A percentile compares a stretch with the other conserved stretches of the same genome.
Evolutionary conservation across 495 filamentous ascomycete species (phyloP).

Genomic region (Aspergillus ostianus): DNA sequence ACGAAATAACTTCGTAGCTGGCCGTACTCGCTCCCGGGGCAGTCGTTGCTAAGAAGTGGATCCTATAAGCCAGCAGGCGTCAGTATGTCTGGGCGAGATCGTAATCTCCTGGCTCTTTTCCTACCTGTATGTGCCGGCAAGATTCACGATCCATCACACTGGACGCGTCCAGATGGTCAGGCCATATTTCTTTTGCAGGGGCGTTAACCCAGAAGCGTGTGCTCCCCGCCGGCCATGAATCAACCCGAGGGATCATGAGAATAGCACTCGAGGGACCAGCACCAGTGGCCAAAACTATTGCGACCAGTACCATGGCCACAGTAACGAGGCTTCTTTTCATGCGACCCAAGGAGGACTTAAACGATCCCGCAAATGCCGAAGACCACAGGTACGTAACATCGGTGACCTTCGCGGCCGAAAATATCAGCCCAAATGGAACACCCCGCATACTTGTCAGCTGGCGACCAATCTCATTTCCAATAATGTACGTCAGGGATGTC

Average conservation of each 20-base stretch:
- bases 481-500: not conserved
- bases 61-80: not conserved
- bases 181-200: not conserved
- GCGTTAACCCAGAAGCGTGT: conserved; percentile 2
- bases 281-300: not conserved
- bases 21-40: not conserved
- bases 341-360: not conserved
- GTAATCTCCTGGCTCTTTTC: not conserved
- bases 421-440: not conserved
- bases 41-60: conserved; percentile 1
- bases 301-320: not conserved
- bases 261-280: not conserved
- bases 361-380: conserved; percentile 1
- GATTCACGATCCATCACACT: not conserved
- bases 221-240: not conserved
- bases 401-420: not conserved
- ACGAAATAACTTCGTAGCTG: conserved; percentile 2
- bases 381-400: not conserved
- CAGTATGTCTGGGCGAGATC: not conserved
- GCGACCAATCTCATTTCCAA: not conserved
- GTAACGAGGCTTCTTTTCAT: not conserved
- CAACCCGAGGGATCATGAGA: not conserved
- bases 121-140: not conserved
- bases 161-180: not conserved
- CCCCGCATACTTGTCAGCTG: not conserved